Percentiles rank a stretch among this genome's conserved stretches.
These are phyloP conservation scores for Dendrobium nobile DNA, from an alignment of 106 monocot genomes.

Conservation along the genomic window DNA sequence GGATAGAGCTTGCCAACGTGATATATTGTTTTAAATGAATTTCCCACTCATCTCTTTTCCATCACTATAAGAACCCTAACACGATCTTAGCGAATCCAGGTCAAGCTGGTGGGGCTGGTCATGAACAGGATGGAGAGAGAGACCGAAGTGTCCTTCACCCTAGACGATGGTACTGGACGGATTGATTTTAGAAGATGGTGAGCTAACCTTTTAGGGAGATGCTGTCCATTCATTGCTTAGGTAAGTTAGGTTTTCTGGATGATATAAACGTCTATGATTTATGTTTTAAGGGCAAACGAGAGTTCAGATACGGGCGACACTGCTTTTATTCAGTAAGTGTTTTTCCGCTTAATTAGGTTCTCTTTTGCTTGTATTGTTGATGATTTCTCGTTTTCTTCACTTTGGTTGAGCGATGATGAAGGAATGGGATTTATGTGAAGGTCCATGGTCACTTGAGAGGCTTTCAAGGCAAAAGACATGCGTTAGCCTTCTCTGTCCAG, in stretches of 20 bases:
- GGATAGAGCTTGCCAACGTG: slow-evolving; percentile 33
- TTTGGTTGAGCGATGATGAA: slow-evolving; percentile 15
- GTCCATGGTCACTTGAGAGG: slow-evolving; percentile 37
- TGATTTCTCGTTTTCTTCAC: background rate
- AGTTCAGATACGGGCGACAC: slow-evolving; percentile 48
- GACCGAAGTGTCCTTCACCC: slow-evolving; percentile 65
- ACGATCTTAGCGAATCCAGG: slow-evolving; percentile 22
- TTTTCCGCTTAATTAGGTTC: background rate
- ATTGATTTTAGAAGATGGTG: slow-evolving; percentile 70
- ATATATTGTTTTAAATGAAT: background rate
- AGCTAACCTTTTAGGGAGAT: background rate
- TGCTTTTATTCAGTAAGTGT: slow-evolving; percentile 47
- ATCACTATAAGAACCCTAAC: background rate
- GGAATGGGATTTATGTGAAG: slow-evolving; percentile 56
- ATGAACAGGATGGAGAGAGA: slow-evolving; percentile 59
- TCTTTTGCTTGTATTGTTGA: background rate
- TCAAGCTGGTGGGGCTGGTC: slow-evolving; percentile 62
- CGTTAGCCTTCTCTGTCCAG: slow-evolving; percentile 39
- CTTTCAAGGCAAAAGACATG: slow-evolving; percentile 44
- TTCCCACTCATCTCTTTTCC: background rate
- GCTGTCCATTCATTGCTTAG: background rate
- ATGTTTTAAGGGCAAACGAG: slow-evolving; percentile 49
- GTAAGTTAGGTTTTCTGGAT: background rate
- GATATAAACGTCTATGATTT: background rate
- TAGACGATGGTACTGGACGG: slow-evolving; percentile 77